phyloP scores from a whole-genome alignment of 2,329 filamentous ascomycete genomes.

The Magnaporthiopsis incrustans region DNA sequence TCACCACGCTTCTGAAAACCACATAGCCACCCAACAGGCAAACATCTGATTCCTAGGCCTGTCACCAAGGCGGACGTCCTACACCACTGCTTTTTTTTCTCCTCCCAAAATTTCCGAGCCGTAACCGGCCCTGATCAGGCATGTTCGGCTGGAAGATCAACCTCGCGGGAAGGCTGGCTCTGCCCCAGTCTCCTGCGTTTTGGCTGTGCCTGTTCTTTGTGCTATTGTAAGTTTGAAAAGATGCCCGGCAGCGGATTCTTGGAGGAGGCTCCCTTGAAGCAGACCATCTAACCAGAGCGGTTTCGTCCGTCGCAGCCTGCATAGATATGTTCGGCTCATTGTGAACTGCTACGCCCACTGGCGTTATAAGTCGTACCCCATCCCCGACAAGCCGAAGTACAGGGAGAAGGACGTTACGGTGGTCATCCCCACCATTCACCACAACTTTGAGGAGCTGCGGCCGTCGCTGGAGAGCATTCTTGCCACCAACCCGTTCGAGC shows the following conservation, averaged over 20 bases:
- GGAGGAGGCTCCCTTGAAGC: background rate
- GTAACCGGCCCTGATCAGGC: background rate
- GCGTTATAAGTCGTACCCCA: slow-evolving; percentile 76
- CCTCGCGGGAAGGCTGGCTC: slow-evolving; percentile 16
- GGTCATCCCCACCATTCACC: slow-evolving; percentile 87
- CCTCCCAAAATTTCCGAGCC: too few species aligned
- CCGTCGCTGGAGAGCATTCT: slow-evolving; percentile 74
- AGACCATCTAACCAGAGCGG: background rate
- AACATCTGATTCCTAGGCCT: background rate
- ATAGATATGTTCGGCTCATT: slow-evolving; percentile 79
- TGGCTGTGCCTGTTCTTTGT: slow-evolving; percentile 34
- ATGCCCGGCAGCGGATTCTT: too few species aligned
- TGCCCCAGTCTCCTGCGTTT: slow-evolving; percentile 36
- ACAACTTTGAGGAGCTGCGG: slow-evolving; percentile 73
- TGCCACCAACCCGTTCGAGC: slow-evolving; percentile 57
- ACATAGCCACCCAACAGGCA: background rate
- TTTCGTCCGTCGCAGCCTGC: slow-evolving; percentile 48
- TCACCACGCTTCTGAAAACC: background rate
- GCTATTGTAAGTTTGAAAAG: slow-evolving; percentile 32
- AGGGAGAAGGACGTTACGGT: slow-evolving; percentile 83
- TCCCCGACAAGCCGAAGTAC: slow-evolving; percentile 72
- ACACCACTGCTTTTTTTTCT: too few species aligned
- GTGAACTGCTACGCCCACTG: slow-evolving; percentile 82
- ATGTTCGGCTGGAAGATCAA: background rate
- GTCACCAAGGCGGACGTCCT: too few species aligned